Evolutionary conservation across 768 basidiomycete genomes (phyloP).

Genomic region (Pleurotus salmoneostramineus): DNA sequence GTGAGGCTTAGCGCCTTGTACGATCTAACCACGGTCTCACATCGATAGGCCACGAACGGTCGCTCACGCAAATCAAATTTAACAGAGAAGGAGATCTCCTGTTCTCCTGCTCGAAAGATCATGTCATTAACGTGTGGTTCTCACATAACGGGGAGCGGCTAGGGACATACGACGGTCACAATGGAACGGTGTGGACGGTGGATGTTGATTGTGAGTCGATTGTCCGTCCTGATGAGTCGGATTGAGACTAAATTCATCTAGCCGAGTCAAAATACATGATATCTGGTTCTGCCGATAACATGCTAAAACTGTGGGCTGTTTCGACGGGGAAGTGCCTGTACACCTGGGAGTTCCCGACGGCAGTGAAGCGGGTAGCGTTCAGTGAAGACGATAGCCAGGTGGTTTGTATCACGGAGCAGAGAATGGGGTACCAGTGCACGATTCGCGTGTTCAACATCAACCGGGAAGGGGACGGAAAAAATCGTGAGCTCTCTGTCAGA

Average conservation of each 20-base stretch:
- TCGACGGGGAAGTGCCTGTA: slow-evolving; percentile 88
- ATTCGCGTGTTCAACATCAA: slow-evolving; percentile 90
- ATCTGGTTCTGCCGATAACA: slow-evolving; percentile 93
- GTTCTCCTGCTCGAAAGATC: slow-evolving; percentile 95
- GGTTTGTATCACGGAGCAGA: slow-evolving; percentile 94
- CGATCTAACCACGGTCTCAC: neutral
- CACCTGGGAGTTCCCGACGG: slow-evolving; percentile 97
- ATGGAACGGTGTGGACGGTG: slow-evolving; percentile 95
- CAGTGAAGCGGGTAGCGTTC: slow-evolving; percentile 94
- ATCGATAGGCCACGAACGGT: slow-evolving; percentile 86
- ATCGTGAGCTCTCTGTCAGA: slow-evolving; percentile 53
- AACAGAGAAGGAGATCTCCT: slow-evolving; percentile 95
- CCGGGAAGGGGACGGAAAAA: slow-evolving; percentile 72
- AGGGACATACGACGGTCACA: slow-evolving; percentile 95
- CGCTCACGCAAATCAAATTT: slow-evolving; percentile 96
- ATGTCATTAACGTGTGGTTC: slow-evolving; percentile 94
- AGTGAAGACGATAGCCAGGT: slow-evolving; percentile 80
- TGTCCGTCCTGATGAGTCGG: neutral
- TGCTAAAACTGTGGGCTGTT: slow-evolving; percentile 87
- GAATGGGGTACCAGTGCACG: slow-evolving; percentile 89
- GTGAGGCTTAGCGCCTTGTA: neutral
- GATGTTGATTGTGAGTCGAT: slow-evolving; percentile 84
- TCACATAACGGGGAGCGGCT: slow-evolving; percentile 96
- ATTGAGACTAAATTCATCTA: slow-evolving; percentile 12
- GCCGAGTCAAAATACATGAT: slow-evolving; percentile 85